Evolutionary conservation across 306 rosid genomes (phyloP), one percentile per base, ranked within the genome.

Genomic region (Leucaena leucocephala): DNA sequence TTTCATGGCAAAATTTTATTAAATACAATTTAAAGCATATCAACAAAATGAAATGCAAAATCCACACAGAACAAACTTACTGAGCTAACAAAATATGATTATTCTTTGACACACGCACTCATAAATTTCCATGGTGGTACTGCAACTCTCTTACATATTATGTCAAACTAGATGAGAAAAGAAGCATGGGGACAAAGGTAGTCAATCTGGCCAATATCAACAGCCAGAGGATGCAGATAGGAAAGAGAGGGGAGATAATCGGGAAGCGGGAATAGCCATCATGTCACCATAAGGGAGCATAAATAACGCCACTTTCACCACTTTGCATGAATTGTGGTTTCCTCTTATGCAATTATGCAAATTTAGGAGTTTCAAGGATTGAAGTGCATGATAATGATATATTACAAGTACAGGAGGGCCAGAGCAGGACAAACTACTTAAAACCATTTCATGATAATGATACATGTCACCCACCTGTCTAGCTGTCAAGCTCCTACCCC

Each of bases 401-500:
- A 74, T 48, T 61, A 68, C 77, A 58, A 59, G 68, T 62, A 46
- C 62, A 48, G 35, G 57, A 17, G 38, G 36, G 74, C 22, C n/a
- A 66, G 42, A 67, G 19, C 35, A 6, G 44, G 12, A 22, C 75
- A 46, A 66, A 21, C 46, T 72, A 71, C 44, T 22, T 46, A 4
- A 34, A 15, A 27, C 3, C 58, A 70, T 52, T 69, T 21, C 46
- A 35, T 21, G 46, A 72, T 55, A 22, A 55, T 17, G 62, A 55
- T 55, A 19, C 6, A 8, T 21, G 19, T 74, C 44, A 87, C 75
- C 75, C 79, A 93, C 98, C 98, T 93, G 98, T 88, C 92, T 93
- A 44, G 89, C 84, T 50, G 94, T 81, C 27, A 79, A 89, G 79
- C 88, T 87, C 84, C 93, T 88, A 50, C 89, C 97, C 98, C 97